A percentile compares a stretch with the other conserved stretches of the same genome.
phyloP scores from a whole-genome alignment of 371 early-diverging fungal species.

The Haplosporangium sp. region DNA sequence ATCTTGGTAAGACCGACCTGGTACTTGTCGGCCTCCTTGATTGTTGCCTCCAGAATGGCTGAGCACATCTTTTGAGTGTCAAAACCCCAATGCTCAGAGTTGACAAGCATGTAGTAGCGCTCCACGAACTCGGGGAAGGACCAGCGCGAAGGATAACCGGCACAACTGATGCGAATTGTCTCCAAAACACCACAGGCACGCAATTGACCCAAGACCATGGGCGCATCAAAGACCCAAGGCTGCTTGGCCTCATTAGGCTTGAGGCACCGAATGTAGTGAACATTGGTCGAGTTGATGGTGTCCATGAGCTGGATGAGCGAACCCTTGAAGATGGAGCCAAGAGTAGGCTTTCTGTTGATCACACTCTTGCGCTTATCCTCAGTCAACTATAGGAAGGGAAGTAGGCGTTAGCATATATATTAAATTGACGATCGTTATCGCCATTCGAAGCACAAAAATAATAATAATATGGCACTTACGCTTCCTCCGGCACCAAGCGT shows the following conservation, averaged over 20 bases:
- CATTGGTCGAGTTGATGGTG: slow-evolving; percentile 92
- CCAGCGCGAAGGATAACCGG: slow-evolving; percentile 98
- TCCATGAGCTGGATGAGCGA: slow-evolving; percentile 94
- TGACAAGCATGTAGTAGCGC: slow-evolving; percentile 90
- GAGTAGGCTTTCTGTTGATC: slow-evolving; percentile 82
- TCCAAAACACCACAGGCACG: slow-evolving; percentile 99
- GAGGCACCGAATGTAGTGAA: slow-evolving; percentile 98
- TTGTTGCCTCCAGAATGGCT: slow-evolving; percentile 75
- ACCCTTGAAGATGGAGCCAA: slow-evolving; percentile 87
- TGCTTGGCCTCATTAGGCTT: slow-evolving; percentile 96
- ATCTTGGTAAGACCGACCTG: slow-evolving; percentile 98
- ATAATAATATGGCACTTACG: slow-evolving; percentile 13
- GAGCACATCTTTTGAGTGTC: slow-evolving; percentile 68
- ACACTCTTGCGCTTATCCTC: slow-evolving; percentile 65
- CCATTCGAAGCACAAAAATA: slow-evolving; percentile 3
- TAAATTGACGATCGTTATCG: too few relatives aligned
- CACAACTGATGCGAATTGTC: slow-evolving; percentile 98
- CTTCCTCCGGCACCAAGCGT: slow-evolving; percentile 48
- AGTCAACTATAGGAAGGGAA: slow-evolving; percentile 53
- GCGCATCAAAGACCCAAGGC: slow-evolving; percentile 91
- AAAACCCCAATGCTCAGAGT: slow-evolving; percentile 76
- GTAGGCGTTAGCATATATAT: slow-evolving; percentile 75
- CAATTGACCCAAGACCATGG: slow-evolving; percentile 95
- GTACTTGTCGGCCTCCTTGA: slow-evolving; percentile 86
- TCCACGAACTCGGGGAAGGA: slow-evolving; percentile 93